phyloP scores from a whole-genome alignment of 1,284 basidiomycete genomes.

The Malassezia brasiliensis region DNA sequence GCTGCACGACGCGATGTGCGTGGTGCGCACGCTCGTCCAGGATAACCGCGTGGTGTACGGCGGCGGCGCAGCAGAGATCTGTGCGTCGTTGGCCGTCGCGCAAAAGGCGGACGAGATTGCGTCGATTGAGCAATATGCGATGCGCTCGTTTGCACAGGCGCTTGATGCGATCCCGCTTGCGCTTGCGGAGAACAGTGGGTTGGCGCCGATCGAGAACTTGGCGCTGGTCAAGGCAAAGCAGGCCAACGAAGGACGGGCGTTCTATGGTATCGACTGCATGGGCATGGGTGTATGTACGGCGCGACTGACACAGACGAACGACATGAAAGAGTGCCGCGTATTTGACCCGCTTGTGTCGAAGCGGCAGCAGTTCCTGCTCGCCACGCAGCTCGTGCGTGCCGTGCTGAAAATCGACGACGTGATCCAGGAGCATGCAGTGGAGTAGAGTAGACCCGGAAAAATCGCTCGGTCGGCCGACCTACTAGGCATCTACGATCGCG shows the following conservation, averaged over 20 bases:
- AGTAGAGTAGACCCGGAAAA: not conserved
- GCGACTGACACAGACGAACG: conserved; percentile 45
- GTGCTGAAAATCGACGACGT: conserved; percentile 50
- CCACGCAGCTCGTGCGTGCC: conserved; percentile 69
- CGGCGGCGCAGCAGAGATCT: conserved; percentile 94
- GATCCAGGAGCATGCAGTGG: conserved; percentile 21
- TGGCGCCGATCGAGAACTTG: conserved; percentile 90
- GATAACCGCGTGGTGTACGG: conserved; percentile 97
- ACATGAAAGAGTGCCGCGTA: conserved; percentile 95
- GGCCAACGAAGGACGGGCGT: conserved; percentile 73
- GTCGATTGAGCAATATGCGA: conserved; percentile 96
- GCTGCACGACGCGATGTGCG: conserved; percentile 92
- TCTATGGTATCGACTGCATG: conserved; percentile 86
- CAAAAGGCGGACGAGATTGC: conserved; percentile 92
- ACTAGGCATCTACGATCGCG: too few relatives aligned
- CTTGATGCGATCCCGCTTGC: conserved; percentile 87
- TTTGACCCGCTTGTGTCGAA: conserved; percentile 96
- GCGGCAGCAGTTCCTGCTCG: conserved; percentile 88
- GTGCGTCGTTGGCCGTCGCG: conserved; percentile 80
- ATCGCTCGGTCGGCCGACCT: too few relatives aligned
- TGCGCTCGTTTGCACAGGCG: conserved; percentile 92
- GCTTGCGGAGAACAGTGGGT: conserved; percentile 90
- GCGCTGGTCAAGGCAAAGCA: conserved; percentile 89
- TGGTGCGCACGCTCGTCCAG: conserved; percentile 84
- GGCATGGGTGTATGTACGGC: conserved; percentile 55